Base-by-base conservation (phyloP, 768 basidiomycete species). In the Tylopilus sp. region DNA sequence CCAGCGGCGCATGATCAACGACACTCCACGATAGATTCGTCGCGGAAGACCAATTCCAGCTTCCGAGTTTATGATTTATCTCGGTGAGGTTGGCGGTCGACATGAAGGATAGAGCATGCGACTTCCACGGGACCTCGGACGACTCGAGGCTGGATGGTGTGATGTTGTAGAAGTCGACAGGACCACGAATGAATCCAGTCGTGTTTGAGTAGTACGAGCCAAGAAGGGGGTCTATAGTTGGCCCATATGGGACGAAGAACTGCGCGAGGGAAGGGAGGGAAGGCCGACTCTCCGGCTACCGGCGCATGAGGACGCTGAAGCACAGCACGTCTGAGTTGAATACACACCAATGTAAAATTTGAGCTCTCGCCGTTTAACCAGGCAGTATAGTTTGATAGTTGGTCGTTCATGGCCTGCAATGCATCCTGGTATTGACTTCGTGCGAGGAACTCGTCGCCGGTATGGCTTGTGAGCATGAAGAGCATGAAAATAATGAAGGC, bases 391-490 rank as follows among this genome's bases (percentile, higher is more conserved):
- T 91, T 88, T n/a, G 78, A 77, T 12, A 83, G 66, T 54, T 88
- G 81, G 60, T 79, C 73, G 28, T 75, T 74, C 52, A 90, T 66
- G 7, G 75, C 74, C 26, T 75, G 70, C 5, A 91, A 62, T n/a
- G 81, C 72, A 55, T 88, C 80, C 62, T 86, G 75, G 64, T 86
- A 87, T 50, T 82, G 81, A 58, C 78, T 80, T 51, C 81, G 73
- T 15, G 79, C 77, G 5, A 82, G 69, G 52, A 79, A 80, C 61
- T 87, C 85, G 59, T 88, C 87, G 7, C 79, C 77, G 53, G 78
- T 83, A 53, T 85, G 83, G 58, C 83, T 89, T 42, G 85, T 87
- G 67, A 91, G 79, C 80, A 91, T 77, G 69, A 86, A 90, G 23
- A 91, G 73, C 63, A 90, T 75, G 51, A 91, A 79, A 57, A 76